phyloP scores from a whole-genome alignment of 2,329 filamentous ascomycete species.

The Thermoascus crustaceus region DNA sequence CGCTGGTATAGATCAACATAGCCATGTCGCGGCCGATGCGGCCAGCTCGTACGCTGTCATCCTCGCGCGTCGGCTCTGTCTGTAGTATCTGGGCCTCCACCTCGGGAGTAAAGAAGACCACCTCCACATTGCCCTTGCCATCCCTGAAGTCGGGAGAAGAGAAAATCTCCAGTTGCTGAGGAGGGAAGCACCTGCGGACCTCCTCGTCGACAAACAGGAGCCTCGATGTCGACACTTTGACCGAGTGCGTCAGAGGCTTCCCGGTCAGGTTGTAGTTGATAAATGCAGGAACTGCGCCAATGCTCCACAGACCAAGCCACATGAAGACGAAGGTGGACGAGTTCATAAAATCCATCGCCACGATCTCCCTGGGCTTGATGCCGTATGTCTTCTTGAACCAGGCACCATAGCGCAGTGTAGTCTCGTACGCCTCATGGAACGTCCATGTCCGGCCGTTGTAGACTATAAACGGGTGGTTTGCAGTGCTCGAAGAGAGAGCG shows the following conservation, averaged over 20 bases:
- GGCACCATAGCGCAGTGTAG: slow-evolving; percentile 60
- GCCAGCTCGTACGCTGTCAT: slow-evolving; percentile 50
- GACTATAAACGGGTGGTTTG: slow-evolving; percentile 50
- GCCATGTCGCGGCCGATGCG: slow-evolving; percentile 51
- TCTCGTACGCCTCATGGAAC: slow-evolving; percentile 67
- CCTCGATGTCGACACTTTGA: slow-evolving; percentile 58
- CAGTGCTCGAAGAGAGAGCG: slow-evolving; percentile 50
- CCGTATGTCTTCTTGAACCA: slow-evolving; percentile 61
- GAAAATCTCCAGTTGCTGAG: slow-evolving; percentile 36
- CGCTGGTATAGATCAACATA: slow-evolving; percentile 74
- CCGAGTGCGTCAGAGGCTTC: slow-evolving; percentile 64
- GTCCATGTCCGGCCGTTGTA: slow-evolving; percentile 64
- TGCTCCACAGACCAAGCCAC: slow-evolving; percentile 69
- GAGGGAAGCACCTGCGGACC: slow-evolving; percentile 44
- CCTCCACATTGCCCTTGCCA: slow-evolving; percentile 43
- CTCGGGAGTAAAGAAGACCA: slow-evolving; percentile 55
- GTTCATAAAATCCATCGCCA: slow-evolving; percentile 76
- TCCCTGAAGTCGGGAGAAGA: slow-evolving; percentile 31
- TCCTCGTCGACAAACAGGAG: slow-evolving; percentile 65
- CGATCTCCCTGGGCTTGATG: slow-evolving; percentile 63
- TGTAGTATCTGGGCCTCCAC: slow-evolving; percentile 48
- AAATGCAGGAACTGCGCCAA: slow-evolving; percentile 75
- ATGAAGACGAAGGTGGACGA: slow-evolving; percentile 69
- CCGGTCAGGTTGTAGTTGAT: slow-evolving; percentile 79
- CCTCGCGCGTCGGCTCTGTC: slow-evolving; percentile 47